Evolutionary conservation across 2,329 filamentous ascomycete genomes (phyloP), one percentile per base, ranked within the genome.

Genomic region (Talaromyces funiculosus): DNA sequence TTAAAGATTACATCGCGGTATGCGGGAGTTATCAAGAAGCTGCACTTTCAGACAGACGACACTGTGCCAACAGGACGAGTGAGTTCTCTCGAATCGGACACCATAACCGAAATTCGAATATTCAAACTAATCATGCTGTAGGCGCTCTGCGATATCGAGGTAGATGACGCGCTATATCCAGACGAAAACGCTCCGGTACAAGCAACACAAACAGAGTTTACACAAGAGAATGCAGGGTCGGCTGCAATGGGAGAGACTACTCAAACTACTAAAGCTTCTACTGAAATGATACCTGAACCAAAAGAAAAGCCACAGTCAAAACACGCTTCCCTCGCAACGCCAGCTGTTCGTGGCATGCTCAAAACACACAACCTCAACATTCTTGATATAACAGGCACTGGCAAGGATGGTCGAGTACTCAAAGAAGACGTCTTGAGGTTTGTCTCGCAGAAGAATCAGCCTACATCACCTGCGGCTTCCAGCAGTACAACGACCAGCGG

Each of bases 1-100:
- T 66, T 56, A 37, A 85, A 97, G 82, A 99, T 99, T 68, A 97
- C 94, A 40, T 97, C 92, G 69, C 88, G 94, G 58, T 99, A 96
- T 75, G 87, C 92, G 61, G 94, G 94, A 22, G 89, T 97, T 0
- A 93, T 99, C 67, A 97, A 96, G 80, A 97, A 92, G 78, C 81
- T 99, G 47, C 86, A 97, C 77, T 97, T 96, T 75, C 92, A 97
- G 64, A 88, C 92, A 33, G 94, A 96, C 65, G 94, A 97, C 67
- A 96, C 97, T 84, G 93, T 93, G 56, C 91, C 90, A 71, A 95
- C 97, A 26, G 94, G 94, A 66, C 92, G 80, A 74, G 82, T 84
- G 38, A 33, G 29, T 47, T 24, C 26, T 10, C 56, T 43, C 33
- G 7, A 31, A 33, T 10, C 24, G 16, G n/a, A n/a, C 29, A 12